Conservation (phyloP, 805 yeast genomes). For the Candida ovalis region DNA sequence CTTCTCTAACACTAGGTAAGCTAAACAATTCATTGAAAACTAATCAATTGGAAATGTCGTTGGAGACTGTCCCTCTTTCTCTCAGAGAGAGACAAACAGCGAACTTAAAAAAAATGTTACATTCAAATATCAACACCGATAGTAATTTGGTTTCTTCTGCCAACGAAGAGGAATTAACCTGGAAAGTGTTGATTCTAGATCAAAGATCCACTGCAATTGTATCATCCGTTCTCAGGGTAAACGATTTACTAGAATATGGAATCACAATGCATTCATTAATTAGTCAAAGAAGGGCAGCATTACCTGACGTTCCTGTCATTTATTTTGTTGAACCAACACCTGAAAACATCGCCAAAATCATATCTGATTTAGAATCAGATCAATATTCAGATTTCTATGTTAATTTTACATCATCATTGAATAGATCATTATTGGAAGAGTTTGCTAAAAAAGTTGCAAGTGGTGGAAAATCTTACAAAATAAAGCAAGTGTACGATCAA, state of each 20-base stretch:
- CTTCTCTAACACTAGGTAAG: too few species aligned
- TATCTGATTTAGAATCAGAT: constrained; percentile 69
- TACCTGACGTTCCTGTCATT: constrained; percentile 92
- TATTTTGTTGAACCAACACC: constrained; percentile 87
- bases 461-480: constrained; percentile 56
- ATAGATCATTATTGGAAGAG: constrained; percentile 78
- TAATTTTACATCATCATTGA: constrained; percentile 80
- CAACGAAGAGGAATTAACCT: constrained; percentile 63
- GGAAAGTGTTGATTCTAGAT: constrained; percentile 92
- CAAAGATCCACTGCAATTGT: constrained; percentile 75
- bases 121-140: constrained; percentile 73
- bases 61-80: constrained; percentile 16
- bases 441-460: constrained; percentile 80
- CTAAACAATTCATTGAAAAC: too few species aligned
- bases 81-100: constrained; percentile 29
- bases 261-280: constrained; percentile 85
- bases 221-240: constrained; percentile 88
- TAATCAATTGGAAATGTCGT: constrained; percentile 11
- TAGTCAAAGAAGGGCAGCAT: constrained; percentile 65
- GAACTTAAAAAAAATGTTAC: constrained; percentile 76
- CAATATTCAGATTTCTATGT: constrained; percentile 76
- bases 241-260: constrained; percentile 85
- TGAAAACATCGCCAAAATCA: constrained; percentile 66
- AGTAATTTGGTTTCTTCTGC: constrained; percentile 47
- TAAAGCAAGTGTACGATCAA: constrained; percentile 91